Evolutionary conservation across 352 stramenopile genomes (phyloP).

Genomic region (Globisporangium viniferum): DNA sequence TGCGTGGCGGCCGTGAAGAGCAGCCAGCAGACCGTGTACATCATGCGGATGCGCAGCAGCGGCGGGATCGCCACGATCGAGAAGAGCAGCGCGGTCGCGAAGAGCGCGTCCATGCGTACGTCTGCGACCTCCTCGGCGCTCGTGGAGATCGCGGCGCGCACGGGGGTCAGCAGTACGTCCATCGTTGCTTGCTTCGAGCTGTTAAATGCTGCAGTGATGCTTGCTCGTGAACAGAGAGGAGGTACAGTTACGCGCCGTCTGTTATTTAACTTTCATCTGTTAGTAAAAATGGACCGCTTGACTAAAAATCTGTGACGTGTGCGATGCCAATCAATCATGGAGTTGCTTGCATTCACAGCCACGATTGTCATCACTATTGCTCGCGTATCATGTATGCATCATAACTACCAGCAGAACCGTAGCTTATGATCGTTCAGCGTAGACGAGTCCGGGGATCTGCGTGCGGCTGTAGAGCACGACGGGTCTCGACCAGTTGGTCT

Average conservation of each 20-base stretch:
- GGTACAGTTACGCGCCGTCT: neutral
- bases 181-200: constrained; percentile 12
- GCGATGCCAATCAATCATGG: neutral
- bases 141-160: constrained; percentile 10
- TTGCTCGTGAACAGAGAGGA: neutral
- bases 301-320: neutral
- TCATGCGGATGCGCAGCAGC: constrained; percentile 56
- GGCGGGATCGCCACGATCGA: constrained; percentile 50
- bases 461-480: constrained; percentile 70
- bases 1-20: constrained; percentile 58
- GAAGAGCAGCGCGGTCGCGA: constrained; percentile 59
- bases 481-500: constrained; percentile 79
- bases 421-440: constrained; percentile 18
- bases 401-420: too few species aligned
- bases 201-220: neutral
- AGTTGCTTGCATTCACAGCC: neutral
- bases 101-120: constrained; percentile 39
- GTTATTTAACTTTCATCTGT: neutral
- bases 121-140: constrained; percentile 16
- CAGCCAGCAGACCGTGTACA: constrained; percentile 83
- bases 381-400: neutral
- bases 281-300: neutral
- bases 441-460: constrained; percentile 42
- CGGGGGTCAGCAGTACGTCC: constrained; percentile 27
- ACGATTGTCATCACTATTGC: neutral